Evolutionary conservation across 2,329 filamentous ascomycete species (phyloP).

Genomic region (Cercospora sojina): DNA sequence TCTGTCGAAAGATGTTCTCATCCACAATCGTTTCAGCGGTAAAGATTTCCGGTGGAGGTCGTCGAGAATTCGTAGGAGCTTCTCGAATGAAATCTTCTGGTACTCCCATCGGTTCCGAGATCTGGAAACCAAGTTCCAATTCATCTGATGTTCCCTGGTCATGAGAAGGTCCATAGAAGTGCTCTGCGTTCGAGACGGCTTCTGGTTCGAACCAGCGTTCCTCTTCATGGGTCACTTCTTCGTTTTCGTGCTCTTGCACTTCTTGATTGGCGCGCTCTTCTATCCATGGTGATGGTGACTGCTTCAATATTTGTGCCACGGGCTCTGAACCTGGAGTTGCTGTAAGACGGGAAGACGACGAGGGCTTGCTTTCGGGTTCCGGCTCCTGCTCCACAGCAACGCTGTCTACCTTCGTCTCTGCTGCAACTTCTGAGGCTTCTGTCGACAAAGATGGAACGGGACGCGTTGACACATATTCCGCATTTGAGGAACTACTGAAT

Average conservation of each 20-base stretch:
- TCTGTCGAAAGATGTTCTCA: neutral
- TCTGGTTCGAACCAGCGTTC: neutral
- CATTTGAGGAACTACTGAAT: slow-evolving; percentile 14
- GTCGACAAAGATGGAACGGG: neutral
- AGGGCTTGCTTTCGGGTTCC: neutral
- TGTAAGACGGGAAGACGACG: neutral
- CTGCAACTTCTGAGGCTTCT: neutral
- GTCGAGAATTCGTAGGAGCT: neutral
- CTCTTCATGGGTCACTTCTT: neutral
- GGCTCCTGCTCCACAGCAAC: neutral
- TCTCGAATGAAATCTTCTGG: neutral
- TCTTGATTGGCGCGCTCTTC: neutral
- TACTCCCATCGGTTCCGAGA: neutral
- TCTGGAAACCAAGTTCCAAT: neutral
- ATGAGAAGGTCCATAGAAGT: neutral
- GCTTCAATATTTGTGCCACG: neutral
- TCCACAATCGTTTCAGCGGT: slow-evolving; percentile 1
- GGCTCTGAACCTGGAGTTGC: neutral
- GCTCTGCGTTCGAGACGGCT: neutral
- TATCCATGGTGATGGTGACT: neutral
- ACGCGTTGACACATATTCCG: neutral
- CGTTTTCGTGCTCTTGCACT: neutral
- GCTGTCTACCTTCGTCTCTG: neutral
- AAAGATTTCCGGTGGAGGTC: slow-evolving; percentile 1
- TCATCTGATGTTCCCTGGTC: neutral